Conservation (phyloP, 1,139 yeast genomes). For the Chernovozyma aurita region DNA sequence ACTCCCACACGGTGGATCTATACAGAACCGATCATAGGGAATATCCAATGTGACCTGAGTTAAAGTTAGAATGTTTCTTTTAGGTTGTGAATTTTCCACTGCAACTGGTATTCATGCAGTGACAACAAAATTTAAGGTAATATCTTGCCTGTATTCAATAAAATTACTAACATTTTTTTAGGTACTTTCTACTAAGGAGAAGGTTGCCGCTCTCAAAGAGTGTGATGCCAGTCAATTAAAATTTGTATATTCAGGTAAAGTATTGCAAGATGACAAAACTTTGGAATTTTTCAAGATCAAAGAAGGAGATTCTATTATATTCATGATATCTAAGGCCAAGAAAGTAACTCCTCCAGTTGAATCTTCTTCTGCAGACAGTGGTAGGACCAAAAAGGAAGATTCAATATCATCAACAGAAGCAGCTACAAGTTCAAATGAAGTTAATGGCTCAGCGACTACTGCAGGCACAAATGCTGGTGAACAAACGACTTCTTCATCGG, state of each 20-base stretch:
- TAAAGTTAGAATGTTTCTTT: no score
- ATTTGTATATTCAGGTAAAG: slow-evolving; percentile 89
- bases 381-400: neutral
- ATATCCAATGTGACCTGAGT: no score
- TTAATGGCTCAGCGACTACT: slow-evolving; percentile 16
- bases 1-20: no score
- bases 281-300: slow-evolving; percentile 71
- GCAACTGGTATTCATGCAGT: no score
- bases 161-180: no score
- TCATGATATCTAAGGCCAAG: slow-evolving; percentile 70
- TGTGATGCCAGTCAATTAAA: slow-evolving; percentile 77
- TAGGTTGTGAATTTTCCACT: no score
- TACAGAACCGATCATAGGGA: neutral
- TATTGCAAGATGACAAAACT: slow-evolving; percentile 77
- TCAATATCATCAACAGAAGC: slow-evolving; percentile 11
- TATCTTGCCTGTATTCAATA: no score
- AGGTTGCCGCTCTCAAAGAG: slow-evolving; percentile 62
- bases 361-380: slow-evolving; percentile 14
- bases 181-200: slow-evolving; percentile 69
- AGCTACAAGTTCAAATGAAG: slow-evolving; percentile 12
- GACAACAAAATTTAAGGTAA: no score
- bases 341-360: slow-evolving; percentile 22
- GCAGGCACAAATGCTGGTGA: slow-evolving; percentile 8
- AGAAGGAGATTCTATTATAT: slow-evolving; percentile 87
- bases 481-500: slow-evolving; percentile 25